phyloP scores from a whole-genome alignment of 2,329 filamentous ascomycete species.

The Apiospora arundinis region DNA sequence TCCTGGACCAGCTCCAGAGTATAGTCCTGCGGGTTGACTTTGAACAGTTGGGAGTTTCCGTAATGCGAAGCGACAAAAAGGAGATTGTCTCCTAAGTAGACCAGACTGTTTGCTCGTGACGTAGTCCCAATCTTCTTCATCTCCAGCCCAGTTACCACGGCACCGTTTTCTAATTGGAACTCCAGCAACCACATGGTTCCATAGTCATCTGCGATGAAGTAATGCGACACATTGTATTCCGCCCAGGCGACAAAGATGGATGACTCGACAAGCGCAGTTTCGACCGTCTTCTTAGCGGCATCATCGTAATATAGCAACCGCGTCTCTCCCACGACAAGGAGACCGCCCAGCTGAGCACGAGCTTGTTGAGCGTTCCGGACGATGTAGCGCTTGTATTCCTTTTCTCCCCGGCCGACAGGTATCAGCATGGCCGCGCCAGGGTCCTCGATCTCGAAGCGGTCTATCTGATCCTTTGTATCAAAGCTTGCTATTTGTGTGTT shows the following conservation, averaged over 20 bases:
- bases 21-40: constrained; percentile 39
- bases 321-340: constrained; percentile 80
- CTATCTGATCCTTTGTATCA: constrained; percentile 60
- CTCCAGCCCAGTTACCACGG: constrained; percentile 75
- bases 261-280: constrained; percentile 71
- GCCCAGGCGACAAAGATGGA: constrained; percentile 94
- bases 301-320: constrained; percentile 86
- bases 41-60: constrained; percentile 85
- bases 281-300: constrained; percentile 70
- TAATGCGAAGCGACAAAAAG: constrained; percentile 92
- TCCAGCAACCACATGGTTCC: constrained; percentile 85
- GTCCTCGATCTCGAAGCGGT: constrained; percentile 60
- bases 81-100: constrained; percentile 75
- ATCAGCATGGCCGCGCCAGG: constrained; percentile 66
- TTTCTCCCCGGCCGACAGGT: constrained; percentile 61
- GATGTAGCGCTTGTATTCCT: constrained; percentile 65
- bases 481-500: constrained; percentile 60
- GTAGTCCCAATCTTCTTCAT: constrained; percentile 70
- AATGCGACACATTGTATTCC: constrained; percentile 79
- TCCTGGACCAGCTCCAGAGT: constrained; percentile 74
- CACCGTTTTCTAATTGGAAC: constrained; percentile 66
- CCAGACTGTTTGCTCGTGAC: constrained; percentile 77
- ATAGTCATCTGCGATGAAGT: constrained; percentile 91
- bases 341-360: constrained; percentile 68
- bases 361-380: constrained; percentile 59